These are phyloP conservation scores for Penicillium brasilianum DNA, from an alignment of 2,329 filamentous ascomycete genomes.

Conservation along the genomic window DNA sequence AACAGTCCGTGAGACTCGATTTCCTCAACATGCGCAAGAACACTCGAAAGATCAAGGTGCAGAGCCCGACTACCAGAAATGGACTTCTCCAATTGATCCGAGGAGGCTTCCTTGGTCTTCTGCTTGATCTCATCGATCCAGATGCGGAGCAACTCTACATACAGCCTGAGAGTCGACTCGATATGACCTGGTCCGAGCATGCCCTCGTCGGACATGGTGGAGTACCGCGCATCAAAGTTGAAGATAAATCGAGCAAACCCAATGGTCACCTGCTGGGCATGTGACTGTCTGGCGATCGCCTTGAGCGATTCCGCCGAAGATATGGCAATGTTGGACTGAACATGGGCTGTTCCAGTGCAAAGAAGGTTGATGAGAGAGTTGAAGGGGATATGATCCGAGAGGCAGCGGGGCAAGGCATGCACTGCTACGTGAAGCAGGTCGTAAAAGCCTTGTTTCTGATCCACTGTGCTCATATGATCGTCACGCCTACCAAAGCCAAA, in stretches of 20 bases:
- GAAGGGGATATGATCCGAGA: slow-evolving; percentile 88
- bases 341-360: slow-evolving; percentile 95
- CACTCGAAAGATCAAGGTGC: slow-evolving; percentile 82
- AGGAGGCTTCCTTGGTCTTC: slow-evolving; percentile 75
- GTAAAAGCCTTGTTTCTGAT: slow-evolving; percentile 93
- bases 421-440: slow-evolving; percentile 94
- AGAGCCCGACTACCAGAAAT: slow-evolving; percentile 71
- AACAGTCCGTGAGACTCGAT: slow-evolving; percentile 96
- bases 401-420: slow-evolving; percentile 90
- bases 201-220: slow-evolving; percentile 96
- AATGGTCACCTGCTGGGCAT: slow-evolving; percentile 94
- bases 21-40: slow-evolving; percentile 93
- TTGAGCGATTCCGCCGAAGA: slow-evolving; percentile 94
- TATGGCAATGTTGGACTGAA: slow-evolving; percentile 86
- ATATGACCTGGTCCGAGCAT: slow-evolving; percentile 95
- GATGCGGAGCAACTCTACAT: slow-evolving; percentile 90
- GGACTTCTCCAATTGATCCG: slow-evolving; percentile 67
- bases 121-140: slow-evolving; percentile 97
- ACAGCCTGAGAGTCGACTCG: slow-evolving; percentile 88
- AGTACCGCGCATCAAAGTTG: slow-evolving; percentile 96
- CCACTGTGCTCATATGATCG: slow-evolving; percentile 71
- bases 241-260: slow-evolving; percentile 98
- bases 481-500: slow-evolving; percentile 90
- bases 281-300: slow-evolving; percentile 89
- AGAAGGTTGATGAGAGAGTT: slow-evolving; percentile 92